A percentile compares a stretch with the other conserved stretches of the same genome.
Conservation (phyloP, 2,329 filamentous ascomycete genomes). For the Colletotrichum sp. region DNA sequence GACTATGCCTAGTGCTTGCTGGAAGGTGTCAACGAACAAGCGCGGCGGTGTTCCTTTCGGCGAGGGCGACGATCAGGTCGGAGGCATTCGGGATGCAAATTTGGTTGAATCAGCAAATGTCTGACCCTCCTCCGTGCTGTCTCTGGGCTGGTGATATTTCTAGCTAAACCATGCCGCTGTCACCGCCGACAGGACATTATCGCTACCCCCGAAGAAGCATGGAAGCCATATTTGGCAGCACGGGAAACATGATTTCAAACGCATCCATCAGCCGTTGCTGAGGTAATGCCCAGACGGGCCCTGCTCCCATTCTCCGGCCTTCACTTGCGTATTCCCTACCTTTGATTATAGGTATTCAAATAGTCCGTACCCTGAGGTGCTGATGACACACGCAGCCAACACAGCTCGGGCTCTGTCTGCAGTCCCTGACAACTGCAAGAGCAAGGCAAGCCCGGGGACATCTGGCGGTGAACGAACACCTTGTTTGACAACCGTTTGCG, state of each 20-base stretch:
- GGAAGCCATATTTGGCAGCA: slow-evolving; percentile 10
- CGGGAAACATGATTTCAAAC: slow-evolving; percentile 13
- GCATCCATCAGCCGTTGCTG: slow-evolving; percentile 15
- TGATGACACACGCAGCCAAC: neutral
- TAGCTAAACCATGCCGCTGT: neutral
- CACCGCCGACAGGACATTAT: neutral
- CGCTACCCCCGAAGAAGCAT: neutral
- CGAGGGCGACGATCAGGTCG: slow-evolving; percentile 9
- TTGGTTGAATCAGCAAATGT: slow-evolving; percentile 8
- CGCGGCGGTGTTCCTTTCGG: neutral
- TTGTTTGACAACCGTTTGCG: slow-evolving; percentile 13
- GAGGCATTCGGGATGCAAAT: neutral
- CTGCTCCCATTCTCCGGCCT: neutral
- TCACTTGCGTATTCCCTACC: neutral
- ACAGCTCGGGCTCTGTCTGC: neutral
- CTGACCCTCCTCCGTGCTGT: neutral
- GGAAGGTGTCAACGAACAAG: neutral
- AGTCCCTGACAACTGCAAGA: neutral
- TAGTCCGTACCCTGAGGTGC: neutral
- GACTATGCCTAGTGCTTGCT: neutral
- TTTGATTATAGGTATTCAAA: neutral
- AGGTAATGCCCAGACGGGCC: slow-evolving; percentile 14
- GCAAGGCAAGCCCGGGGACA: neutral
- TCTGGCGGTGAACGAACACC: slow-evolving; percentile 15
- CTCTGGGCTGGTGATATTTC: neutral